These are phyloP conservation scores for Pseudogymnoascus sp. DNA, from an alignment of 2,329 filamentous ascomycete species.

Conservation along the genomic window DNA sequence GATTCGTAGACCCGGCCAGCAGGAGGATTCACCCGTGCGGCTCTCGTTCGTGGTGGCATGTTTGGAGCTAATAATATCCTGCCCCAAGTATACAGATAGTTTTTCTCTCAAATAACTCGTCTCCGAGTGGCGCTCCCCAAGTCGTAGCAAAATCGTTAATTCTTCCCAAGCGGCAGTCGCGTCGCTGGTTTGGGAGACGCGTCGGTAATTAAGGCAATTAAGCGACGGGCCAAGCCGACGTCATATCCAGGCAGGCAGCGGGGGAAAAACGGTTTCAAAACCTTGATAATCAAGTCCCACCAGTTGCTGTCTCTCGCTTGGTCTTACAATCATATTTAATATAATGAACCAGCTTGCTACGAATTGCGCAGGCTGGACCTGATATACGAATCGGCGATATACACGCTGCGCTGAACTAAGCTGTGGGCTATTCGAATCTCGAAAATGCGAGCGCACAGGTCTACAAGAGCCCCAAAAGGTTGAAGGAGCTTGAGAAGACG, in stretches of 20 bases:
- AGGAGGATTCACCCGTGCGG: neutral
- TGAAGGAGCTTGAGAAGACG: neutral
- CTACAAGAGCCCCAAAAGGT: neutral
- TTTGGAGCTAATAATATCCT: neutral
- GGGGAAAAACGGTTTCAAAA: neutral
- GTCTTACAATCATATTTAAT: neutral
- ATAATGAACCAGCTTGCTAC: neutral
- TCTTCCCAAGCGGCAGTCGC: neutral
- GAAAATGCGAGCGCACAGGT: neutral
- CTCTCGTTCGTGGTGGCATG: slow-evolving; percentile 1
- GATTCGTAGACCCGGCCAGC: neutral
- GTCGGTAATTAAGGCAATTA: neutral
- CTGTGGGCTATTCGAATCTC: neutral
- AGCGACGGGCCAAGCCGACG: neutral
- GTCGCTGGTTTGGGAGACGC: slow-evolving; percentile 10
- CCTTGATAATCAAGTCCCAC: neutral
- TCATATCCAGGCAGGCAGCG: slow-evolving; percentile 4
- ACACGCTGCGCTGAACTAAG: neutral
- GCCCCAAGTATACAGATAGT: neutral
- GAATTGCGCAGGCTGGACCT: neutral
- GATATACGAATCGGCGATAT: neutral
- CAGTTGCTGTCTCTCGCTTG: neutral
- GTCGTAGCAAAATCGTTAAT: neutral
- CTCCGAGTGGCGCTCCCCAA: neutral
- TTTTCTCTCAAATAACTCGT: neutral